Evolutionary conservation across 2,329 filamentous ascomycete genomes (phyloP), one percentile per base, ranked within the genome.

Genomic region (Aspergillus sp.): DNA sequence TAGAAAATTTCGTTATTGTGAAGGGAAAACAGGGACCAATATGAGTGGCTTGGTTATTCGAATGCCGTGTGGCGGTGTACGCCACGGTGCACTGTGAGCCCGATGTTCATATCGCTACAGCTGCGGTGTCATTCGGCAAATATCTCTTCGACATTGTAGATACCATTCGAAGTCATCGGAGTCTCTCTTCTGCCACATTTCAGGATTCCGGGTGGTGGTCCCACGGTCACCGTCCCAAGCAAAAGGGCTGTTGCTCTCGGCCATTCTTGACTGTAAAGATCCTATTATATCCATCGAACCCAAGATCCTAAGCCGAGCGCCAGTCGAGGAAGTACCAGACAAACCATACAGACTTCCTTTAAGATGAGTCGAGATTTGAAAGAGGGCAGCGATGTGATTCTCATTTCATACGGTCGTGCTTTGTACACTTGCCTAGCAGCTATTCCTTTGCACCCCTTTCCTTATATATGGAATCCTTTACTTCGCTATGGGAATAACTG

Each of bases 241-340:
- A 9, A 95, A 95, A 68, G 89, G 89, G 2, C 72, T 95, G 6
- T 70, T 94, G 43, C 73, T 93, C 6, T 77, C 85, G 5, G 78
- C 83, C 1, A 87, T 93, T 40, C 79, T 78, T 29, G 79, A 68
- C 71, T 81, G 75, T 56, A 86, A 88, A 49, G 89, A 95, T 62
- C 89, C 89, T 0, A 86, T 89, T 51, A 74, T 95, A 42, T 93
- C 94, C 66, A 82, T 95, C 81, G 89, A 95, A 65, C 89, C 89
- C 43, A 95, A 95, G 71, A 86, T 90, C 37, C 72, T 95, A 11
- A 95, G 95, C 65, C 83, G 89, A 28, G 88, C 89, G 0, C 86
- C 89, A 1, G 86, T 91, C 27, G 89, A 95, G 66, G 86, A 94
- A 63, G 89, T 94, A 1, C 89, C 89, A 1, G 77, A 82, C 0